A percentile compares a stretch with the other conserved stretches of the same genome.
Evolutionary conservation across 495 filamentous ascomycete species (phyloP).

Genomic region (Thermochaetoides thermophila): DNA sequence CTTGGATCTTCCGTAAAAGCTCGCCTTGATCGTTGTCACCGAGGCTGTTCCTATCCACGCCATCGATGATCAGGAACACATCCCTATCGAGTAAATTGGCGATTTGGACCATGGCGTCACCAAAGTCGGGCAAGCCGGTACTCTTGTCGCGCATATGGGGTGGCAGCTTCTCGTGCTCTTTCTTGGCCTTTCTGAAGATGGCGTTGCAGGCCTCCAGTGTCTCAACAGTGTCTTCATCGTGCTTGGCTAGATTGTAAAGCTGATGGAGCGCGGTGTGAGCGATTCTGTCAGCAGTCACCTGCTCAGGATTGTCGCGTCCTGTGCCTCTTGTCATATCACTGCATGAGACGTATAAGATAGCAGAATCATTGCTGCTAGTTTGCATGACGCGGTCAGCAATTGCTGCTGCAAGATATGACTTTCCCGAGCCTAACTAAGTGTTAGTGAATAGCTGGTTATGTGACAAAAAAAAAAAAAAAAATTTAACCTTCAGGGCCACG

Average conservation of each 20-base stretch:
- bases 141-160: neutral
- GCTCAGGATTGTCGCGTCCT: neutral
- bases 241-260: conserved; percentile 7
- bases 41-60: conserved; percentile 6
- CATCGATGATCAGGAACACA: conserved; percentile 12
- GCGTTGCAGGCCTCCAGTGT: conserved; percentile 15
- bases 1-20: conserved; percentile 4
- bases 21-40: conserved; percentile 8
- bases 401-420: conserved; percentile 10
- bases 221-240: conserved; percentile 7
- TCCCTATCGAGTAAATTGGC: conserved; percentile 6
- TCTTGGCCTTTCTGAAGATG: conserved; percentile 9
- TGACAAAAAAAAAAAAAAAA: neutral
- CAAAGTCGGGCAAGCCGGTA: conserved; percentile 8
- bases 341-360: conserved; percentile 11
- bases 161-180: neutral
- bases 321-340: neutral
- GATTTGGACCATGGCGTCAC: conserved; percentile 6
- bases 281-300: conserved; percentile 8
- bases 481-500: conserved; percentile 12
- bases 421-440: conserved; percentile 13
- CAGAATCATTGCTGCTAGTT: neutral
- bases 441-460: neutral
- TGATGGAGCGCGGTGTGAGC: conserved; percentile 9
- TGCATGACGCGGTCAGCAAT: conserved; percentile 5